phyloP scores from a whole-genome alignment of 306 rosid species.

The Pyrus bretschneideri region DNA sequence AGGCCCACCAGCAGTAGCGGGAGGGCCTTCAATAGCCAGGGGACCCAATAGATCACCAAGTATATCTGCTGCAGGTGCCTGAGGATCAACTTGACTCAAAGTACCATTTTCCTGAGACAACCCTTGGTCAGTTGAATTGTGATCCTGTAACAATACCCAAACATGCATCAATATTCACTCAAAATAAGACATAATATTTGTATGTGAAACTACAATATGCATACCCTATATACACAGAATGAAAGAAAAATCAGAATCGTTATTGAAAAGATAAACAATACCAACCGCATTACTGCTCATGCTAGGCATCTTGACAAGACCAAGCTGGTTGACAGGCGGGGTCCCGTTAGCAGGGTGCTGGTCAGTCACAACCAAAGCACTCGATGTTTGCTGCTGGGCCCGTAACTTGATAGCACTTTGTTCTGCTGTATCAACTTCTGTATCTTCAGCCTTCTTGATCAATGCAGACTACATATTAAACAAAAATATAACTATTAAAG shows the following conservation, averaged over 20 bases:
- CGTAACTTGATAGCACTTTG: constrained; percentile 90
- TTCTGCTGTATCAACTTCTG: constrained; percentile 89
- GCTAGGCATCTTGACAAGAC: constrained; percentile 75
- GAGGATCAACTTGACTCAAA: constrained; percentile 48
- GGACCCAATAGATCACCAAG: constrained; percentile 88
- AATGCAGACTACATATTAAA: constrained; percentile 67
- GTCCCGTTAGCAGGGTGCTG: constrained; percentile 64
- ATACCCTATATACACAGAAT: neutral
- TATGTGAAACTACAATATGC: neutral
- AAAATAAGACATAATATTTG: constrained; percentile 2
- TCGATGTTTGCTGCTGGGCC: constrained; percentile 82
- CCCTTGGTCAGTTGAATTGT: constrained; percentile 35
- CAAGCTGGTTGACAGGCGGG: constrained; percentile 55
- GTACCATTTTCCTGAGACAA: constrained; percentile 68
- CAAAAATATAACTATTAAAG: constrained; percentile 8
- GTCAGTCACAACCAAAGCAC: constrained; percentile 87
- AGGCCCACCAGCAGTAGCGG: constrained; percentile 37
- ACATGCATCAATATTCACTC: constrained; percentile 5
- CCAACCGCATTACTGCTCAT: constrained; percentile 54
- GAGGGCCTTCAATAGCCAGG: constrained; percentile 94
- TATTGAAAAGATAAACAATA: neutral
- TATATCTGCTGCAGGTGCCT: constrained; percentile 56
- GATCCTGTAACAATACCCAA: constrained; percentile 50
- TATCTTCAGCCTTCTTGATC: constrained; percentile 91
- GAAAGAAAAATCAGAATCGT: neutral